Conservation (phyloP, 202 grass and related monocot genomes). For the Brachypodium distachyon region DNA sequence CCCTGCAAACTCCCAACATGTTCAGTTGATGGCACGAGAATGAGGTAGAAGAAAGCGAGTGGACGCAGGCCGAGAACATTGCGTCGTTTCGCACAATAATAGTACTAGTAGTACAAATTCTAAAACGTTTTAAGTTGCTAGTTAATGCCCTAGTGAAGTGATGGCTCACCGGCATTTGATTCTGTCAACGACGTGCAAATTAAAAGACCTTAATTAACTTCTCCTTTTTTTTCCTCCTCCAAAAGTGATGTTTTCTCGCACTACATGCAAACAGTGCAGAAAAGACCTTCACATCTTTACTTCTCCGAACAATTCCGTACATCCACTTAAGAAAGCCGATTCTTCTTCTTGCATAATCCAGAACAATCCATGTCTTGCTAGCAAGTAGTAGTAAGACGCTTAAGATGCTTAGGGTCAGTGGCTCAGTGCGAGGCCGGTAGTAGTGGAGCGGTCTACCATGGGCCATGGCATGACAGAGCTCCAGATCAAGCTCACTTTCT, state of each 20-base stretch:
- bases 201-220: too few relatives aligned
- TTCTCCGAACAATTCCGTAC: not conserved
- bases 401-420: not conserved
- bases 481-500: not conserved
- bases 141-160: not conserved
- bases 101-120: not conserved
- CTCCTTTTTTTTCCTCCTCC: too few relatives aligned
- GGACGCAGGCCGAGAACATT: not conserved
- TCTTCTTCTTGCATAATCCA: not conserved
- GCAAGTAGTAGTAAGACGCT: not conserved
- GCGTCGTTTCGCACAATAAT: not conserved
- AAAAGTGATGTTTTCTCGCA: not conserved
- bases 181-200: not conserved
- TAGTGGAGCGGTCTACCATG: conserved; percentile 30
- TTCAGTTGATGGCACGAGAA: too few relatives aligned
- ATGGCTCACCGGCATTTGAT: conserved; percentile 4
- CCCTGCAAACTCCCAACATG: not conserved
- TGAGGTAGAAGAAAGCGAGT: not conserved
- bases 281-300: not conserved
- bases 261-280: not conserved
- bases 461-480: not conserved
- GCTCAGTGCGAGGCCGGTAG: not conserved
- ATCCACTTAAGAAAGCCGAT: not conserved
- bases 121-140: not conserved
- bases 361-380: not conserved